Evolutionary conservation across 306 rosid species (phyloP), one percentile per base, ranked within the genome.

Genomic region (Dryas drummondii): DNA sequence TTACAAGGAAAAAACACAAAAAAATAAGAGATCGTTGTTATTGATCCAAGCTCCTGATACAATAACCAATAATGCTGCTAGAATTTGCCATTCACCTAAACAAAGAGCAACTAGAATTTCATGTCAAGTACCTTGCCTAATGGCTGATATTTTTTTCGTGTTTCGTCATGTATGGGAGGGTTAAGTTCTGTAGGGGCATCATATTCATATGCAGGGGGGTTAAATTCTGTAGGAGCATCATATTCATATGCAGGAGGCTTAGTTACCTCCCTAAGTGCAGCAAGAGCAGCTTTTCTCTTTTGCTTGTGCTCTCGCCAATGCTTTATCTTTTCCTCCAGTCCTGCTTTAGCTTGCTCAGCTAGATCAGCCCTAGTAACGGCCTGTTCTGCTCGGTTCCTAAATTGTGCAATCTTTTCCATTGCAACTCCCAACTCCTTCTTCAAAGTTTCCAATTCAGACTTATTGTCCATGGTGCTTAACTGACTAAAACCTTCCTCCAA

Each of bases 321-420:
- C 82, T 82, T 88, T 71, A 88, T 67, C 68, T 81, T 87, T 5
- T 85, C 90, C 78, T 93, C 96, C 6, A 91, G 45, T 40, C 78
- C 85, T 26, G 81, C 79, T 74, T 89, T 93, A 16, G 90, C 91
- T 76, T 82, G 89, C 94, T 91, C 97, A 1, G 98, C 94, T 37
- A 80, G 72, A 68, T 91, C 97, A 50, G 97, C 98, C 49, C 97
- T 80, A 48, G 88, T 91, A 0, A 73, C 58, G 32, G 98, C 98
- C 64, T 91, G 98, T 73, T 88, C 98, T 45, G 94, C 89, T 1
- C 96, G 89, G 22, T 78, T 84, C 77, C 96, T 77, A 70, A 88
- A 79, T 74, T 88, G 91, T 10, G 82, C 85, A 6, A 88, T 83
- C 63, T 89, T 94, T 7, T 5, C 70, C 14, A 50, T 45, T 69